Evolutionary conservation across 2,329 filamentous ascomycete species (phyloP).

Genomic region (Gliomastix tumulicola): DNA sequence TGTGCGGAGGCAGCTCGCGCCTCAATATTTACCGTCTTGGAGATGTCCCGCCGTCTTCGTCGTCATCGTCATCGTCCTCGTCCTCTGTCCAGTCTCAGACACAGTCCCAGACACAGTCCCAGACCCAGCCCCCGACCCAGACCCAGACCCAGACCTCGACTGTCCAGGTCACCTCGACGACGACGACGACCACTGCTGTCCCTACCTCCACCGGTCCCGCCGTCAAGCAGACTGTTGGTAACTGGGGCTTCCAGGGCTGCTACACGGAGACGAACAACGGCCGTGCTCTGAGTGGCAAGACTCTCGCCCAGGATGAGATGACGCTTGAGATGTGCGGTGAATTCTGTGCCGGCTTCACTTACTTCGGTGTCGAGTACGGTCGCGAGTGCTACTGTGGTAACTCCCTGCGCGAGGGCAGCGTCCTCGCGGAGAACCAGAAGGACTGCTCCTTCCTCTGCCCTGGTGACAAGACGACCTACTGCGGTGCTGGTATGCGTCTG

Average conservation of each 20-base stretch:
- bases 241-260: conserved; percentile 26
- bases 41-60: conserved; percentile 1
- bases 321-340: conserved; percentile 22
- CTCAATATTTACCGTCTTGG: conserved; percentile 25
- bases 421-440: conserved; percentile 16
- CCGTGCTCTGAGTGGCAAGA: conserved; percentile 20
- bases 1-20: conserved; percentile 24
- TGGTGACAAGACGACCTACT: conserved; percentile 22
- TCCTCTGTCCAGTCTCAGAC: no score
- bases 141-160: not conserved
- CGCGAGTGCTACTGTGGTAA: conserved; percentile 32
- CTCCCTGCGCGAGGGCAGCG: conserved; percentile 15
- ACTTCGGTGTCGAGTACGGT: conserved; percentile 27
- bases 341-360: conserved; percentile 19
- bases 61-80: no score
- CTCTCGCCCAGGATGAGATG: conserved; percentile 22
- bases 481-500: conserved; percentile 23
- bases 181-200: conserved; percentile 8
- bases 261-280: conserved; percentile 21
- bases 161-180: not conserved
- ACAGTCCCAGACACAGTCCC: not conserved
- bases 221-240: conserved; percentile 14
- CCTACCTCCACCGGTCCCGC: conserved; percentile 14
- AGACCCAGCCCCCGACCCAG: no score
- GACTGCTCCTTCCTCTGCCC: conserved; percentile 25